phyloP scores from a whole-genome alignment of 1,284 basidiomycete genomes.

The Hortiboletus rubellus region DNA sequence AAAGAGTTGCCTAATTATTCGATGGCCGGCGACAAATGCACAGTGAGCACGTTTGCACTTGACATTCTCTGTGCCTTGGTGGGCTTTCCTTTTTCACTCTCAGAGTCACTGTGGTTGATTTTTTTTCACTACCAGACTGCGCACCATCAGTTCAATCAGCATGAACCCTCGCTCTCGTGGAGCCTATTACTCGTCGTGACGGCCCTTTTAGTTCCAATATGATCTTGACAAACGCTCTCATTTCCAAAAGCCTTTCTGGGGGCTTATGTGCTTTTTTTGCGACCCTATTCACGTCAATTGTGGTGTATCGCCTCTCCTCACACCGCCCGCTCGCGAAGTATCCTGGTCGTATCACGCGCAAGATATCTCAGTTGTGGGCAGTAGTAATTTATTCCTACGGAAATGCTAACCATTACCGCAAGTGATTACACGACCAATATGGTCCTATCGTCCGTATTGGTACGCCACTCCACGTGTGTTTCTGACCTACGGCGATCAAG shows the following conservation, averaged over 20 bases:
- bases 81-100: not conserved
- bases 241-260: slow-evolving; percentile 3
- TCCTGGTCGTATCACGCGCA: slow-evolving; percentile 35
- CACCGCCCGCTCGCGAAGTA: slow-evolving; percentile 37
- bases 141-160: slow-evolving; percentile 20
- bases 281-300: slow-evolving; percentile 24
- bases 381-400: slow-evolving; percentile 17
- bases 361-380: slow-evolving; percentile 28
- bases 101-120: not conserved
- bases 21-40: not conserved
- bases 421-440: slow-evolving; percentile 27
- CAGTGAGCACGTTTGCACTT: slow-evolving; percentile 3
- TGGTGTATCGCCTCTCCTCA: slow-evolving; percentile 36
- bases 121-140: slow-evolving; percentile 5
- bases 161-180: slow-evolving; percentile 22
- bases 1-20: slow-evolving; percentile 8
- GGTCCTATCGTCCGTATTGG: slow-evolving; percentile 32
- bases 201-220: slow-evolving; percentile 17
- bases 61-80: slow-evolving; percentile 28
- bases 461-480: slow-evolving; percentile 7
- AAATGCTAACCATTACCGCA: slow-evolving; percentile 23
- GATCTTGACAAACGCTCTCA: slow-evolving; percentile 14
- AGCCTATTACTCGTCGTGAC: slow-evolving; percentile 12
- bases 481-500: slow-evolving; percentile 8
- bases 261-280: slow-evolving; percentile 18